Percentiles rank a stretch among this genome's conserved stretches.
Conservation (phyloP, 2,329 filamentous ascomycete genomes). For the Metarhizium guizhouense region DNA sequence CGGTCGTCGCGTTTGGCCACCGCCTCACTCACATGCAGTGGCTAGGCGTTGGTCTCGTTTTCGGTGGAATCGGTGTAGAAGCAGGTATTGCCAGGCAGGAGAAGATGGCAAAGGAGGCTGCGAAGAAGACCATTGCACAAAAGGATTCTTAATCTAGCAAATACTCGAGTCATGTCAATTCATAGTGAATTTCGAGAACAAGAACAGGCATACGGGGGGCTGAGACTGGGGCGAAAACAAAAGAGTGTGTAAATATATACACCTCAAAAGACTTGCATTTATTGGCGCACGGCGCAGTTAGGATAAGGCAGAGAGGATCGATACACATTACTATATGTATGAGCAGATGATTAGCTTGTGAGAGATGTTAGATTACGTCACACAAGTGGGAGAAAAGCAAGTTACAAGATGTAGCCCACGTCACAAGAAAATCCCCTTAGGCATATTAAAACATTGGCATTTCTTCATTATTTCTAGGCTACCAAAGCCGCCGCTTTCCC, state of each 20-base stretch:
- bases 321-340: neutral
- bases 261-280: neutral
- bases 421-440: neutral
- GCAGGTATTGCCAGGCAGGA: conserved; percentile 71
- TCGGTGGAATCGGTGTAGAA: conserved; percentile 91
- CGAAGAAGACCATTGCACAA: conserved; percentile 35
- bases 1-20: conserved; percentile 91
- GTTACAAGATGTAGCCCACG: neutral
- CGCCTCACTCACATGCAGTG: conserved; percentile 81
- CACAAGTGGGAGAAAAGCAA: too few relatives aligned
- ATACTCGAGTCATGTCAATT: neutral
- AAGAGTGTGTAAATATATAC: neutral
- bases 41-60: conserved; percentile 85
- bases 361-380: too few relatives aligned
- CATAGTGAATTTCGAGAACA: neutral
- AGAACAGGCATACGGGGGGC: neutral
- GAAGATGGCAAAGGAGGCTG: conserved; percentile 71
- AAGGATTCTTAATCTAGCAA: conserved; percentile 18
- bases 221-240: neutral
- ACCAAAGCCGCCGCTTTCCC: neutral
- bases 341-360: too few relatives aligned
- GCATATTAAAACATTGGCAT: neutral
- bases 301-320: neutral
- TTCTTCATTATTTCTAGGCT: neutral
- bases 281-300: neutral